Evolutionary conservation across 2,329 filamentous ascomycete genomes (phyloP), one percentile per base, ranked within the genome.

Genomic region (Xylaria sp.): DNA sequence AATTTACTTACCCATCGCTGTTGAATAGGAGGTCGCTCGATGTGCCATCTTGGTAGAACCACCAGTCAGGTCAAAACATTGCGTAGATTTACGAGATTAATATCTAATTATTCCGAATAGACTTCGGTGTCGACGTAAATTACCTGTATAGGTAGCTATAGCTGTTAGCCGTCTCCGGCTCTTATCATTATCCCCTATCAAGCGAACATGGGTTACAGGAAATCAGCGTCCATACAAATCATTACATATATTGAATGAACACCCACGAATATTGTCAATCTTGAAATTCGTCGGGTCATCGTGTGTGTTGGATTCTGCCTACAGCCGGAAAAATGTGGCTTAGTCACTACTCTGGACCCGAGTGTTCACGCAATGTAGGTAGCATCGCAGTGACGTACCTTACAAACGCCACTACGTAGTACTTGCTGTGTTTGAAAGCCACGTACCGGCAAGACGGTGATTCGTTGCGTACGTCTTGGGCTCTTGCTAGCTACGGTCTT

Each of bases 1-100:
- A 13, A 42, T 16, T 13, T 44, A 25, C 25, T 21, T 53, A 25
- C 47, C 69, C 72, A 69, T 69, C 57, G 5, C 29, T 21, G 13
- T 40, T 42, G 23, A 59, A 35, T 63, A 70, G 63, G 50, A 70
- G 16, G 32, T 13, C 13, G 21, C n/a, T 42, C 3, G n/a, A 35
- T 16, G 40, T 25, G 10, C 3, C 6, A 10, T 25, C 32, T 12
- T 53, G 2, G n/a, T 35, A 44, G 16, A 27, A 53, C 32, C 23
- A 12, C 29, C n/a, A 10, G 18, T 16, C 0, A 58, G 18, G 1
- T 29, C 13, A 21, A 40, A 35, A n/a, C 10, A 44, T 5, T 10
- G 25, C n/a, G 12, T 9, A 9, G n/a, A 21, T 25, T 35, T 21
- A 55, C 40, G 9, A 47, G 37, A 35, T 47, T 10, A n/a, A 50